Conservation (phyloP, 352 stramenopile genomes). For the Phytophthora fragariae region DNA sequence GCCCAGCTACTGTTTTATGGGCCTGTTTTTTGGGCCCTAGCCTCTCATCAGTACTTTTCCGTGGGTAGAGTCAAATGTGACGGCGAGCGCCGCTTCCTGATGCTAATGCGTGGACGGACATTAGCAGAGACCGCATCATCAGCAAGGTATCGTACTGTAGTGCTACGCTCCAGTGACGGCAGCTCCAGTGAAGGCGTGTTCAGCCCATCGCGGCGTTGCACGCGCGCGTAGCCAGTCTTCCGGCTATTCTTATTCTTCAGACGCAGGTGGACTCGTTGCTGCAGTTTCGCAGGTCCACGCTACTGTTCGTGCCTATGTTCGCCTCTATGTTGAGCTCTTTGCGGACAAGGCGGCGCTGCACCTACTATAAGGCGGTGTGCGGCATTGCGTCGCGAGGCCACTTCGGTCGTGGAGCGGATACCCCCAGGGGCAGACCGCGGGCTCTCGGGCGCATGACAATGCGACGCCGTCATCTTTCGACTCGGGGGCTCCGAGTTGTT, state of each 20-base stretch:
- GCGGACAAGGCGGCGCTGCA: background rate
- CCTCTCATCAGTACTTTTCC: background rate
- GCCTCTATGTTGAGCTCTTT: background rate
- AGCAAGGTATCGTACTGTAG: background rate
- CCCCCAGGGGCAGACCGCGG: background rate
- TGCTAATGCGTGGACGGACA: slow-evolving; percentile 1
- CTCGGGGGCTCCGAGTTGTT: background rate
- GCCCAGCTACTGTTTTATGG: background rate
- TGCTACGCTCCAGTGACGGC: background rate
- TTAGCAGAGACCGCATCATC: background rate
- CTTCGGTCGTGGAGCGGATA: background rate
- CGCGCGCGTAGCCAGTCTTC: slow-evolving; percentile 7
- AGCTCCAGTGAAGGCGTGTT: background rate
- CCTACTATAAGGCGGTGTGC: background rate
- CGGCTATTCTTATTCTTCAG: slow-evolving; percentile 2
- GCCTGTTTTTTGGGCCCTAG: too few species aligned
- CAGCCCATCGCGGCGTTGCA: slow-evolving; percentile 3
- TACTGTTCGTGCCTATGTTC: background rate
- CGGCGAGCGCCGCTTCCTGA: background rate
- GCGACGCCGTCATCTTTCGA: background rate
- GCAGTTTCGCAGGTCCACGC: slow-evolving; percentile 7
- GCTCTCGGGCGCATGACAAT: background rate
- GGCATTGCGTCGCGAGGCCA: background rate
- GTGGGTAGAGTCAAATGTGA: background rate
- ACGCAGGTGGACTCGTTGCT: background rate